Evolutionary conservation across 768 basidiomycete species (phyloP), one percentile per base, ranked within the genome.

Genomic region (Tulasnella sp.): DNA sequence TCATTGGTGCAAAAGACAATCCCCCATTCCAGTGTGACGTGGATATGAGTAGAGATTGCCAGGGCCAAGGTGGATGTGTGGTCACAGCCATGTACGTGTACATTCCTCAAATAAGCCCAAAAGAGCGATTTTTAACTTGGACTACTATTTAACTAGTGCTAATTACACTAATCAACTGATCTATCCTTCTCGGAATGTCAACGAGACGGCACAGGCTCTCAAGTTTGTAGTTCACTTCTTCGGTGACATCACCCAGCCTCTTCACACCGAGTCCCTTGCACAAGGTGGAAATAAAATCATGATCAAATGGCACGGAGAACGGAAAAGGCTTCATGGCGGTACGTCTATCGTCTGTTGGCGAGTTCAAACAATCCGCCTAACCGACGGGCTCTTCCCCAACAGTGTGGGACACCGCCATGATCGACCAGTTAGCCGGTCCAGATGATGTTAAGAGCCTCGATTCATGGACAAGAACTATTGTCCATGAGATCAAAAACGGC

Each of bases 321-420:
- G n/a, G 27, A 71, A 72, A 18, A 68, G 71, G 2, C 48, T 80
- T 24, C 79, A 80, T 71, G 52, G 48, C 36, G 40, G 77, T 78
- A 19, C 62, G 77, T 78, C 24, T 6, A 16, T 6, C 8, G n/a
- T 71, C 62, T 7, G 7, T 27, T 6, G 36, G n/a, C n/a, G n/a
- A n/a, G n/a, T n/a, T n/a, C n/a, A n/a, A n/a, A n/a, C n/a, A n/a
- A n/a, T n/a, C 18, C 12, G 8, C 31, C 39, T 40, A 40, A 40
- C 34, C 18, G 72, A 39, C 72, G n/a, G 5, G 10, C 24, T 62
- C 5, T 62, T 2, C 12, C 46, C 46, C 46, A 12, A 39, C 10
- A 78, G 80, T 80, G 19, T 80, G 80, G 80, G 77, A 81, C 74
- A 79, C 71, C 71, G 38, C 24, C n/a, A 81, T 79, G 27, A 42